These are phyloP conservation scores for Yamadazyma atlantica DNA, from an alignment of 1,139 yeast genomes.

Conservation along the genomic window DNA sequence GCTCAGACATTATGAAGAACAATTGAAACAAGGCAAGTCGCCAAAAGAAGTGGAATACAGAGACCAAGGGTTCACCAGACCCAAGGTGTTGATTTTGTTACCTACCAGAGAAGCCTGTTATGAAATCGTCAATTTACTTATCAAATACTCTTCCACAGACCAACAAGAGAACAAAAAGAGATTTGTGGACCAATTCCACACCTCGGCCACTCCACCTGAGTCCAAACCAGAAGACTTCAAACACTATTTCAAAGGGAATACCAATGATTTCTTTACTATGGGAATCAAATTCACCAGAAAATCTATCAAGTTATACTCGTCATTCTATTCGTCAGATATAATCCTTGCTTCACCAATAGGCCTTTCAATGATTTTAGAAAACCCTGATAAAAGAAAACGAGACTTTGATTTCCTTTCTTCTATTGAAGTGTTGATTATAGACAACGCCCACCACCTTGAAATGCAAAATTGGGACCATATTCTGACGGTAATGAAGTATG, in stretches of 20 bases:
- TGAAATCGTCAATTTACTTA: slow-evolving; percentile 63
- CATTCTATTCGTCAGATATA: slow-evolving; percentile 82
- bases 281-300: slow-evolving; percentile 91
- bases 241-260: slow-evolving; percentile 80
- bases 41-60: slow-evolving; percentile 60
- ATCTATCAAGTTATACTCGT: slow-evolving; percentile 77
- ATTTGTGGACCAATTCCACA: slow-evolving; percentile 68
- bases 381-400: slow-evolving; percentile 58
- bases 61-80: slow-evolving; percentile 95
- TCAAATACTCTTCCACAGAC: slow-evolving; percentile 62
- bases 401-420: slow-evolving; percentile 79
- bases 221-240: slow-evolving; percentile 83
- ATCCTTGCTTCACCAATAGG: slow-evolving; percentile 94
- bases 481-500: slow-evolving; percentile 62
- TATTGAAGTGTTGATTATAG: slow-evolving; percentile 76
- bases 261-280: slow-evolving; percentile 86
- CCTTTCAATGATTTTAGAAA: slow-evolving; percentile 72
- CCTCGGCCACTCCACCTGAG: slow-evolving; percentile 51
- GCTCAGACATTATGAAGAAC: slow-evolving; percentile 46
- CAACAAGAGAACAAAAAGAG: slow-evolving; percentile 82
- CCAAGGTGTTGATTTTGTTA: slow-evolving; percentile 76
- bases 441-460: slow-evolving; percentile 81
- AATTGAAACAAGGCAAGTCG: slow-evolving; percentile 37
- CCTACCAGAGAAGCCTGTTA: slow-evolving; percentile 85
- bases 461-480: slow-evolving; percentile 96